Percentiles rank a stretch among this genome's conserved stretches.
These are phyloP conservation scores for Cyphellophora europaea DNA, from an alignment of 2,329 filamentous ascomycete genomes.

Conservation along the genomic window DNA sequence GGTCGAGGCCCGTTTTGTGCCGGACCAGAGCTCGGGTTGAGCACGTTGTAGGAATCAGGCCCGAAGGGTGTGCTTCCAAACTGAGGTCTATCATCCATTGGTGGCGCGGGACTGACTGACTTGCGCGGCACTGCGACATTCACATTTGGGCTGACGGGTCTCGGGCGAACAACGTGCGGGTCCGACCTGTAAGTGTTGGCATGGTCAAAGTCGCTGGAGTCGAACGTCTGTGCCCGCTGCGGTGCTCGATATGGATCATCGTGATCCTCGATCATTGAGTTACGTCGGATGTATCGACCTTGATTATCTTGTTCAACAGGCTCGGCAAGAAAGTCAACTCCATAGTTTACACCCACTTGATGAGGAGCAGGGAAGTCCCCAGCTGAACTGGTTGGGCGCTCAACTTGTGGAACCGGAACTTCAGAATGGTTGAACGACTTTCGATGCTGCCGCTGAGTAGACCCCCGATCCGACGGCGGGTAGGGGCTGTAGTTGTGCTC, in stretches of 20 bases:
- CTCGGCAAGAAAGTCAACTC: conserved; percentile 1
- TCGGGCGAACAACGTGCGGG: conserved; percentile 29
- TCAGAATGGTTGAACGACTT: neutral
- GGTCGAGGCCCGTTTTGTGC: conserved; percentile 24
- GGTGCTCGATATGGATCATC: conserved; percentile 6
- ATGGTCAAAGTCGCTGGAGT: conserved; percentile 10
- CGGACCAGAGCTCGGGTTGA: conserved; percentile 41
- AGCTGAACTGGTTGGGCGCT: neutral
- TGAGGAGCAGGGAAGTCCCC: conserved; percentile 2
- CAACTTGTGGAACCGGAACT: neutral
- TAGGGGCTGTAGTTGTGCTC: conserved; percentile 15
- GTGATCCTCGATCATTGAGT: conserved; percentile 1
- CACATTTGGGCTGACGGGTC: conserved; percentile 33
- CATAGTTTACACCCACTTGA: conserved; percentile 1
- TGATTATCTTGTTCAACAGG: neutral
- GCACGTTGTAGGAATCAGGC: conserved; percentile 51
- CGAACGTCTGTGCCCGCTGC: conserved; percentile 11
- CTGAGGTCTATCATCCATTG: conserved; percentile 26
- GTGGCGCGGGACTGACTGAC: conserved; percentile 50
- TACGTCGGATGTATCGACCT: conserved; percentile 2
- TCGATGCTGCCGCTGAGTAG: neutral
- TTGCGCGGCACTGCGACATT: conserved; percentile 36
- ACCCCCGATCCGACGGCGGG: conserved; percentile 3
- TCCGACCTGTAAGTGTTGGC: conserved; percentile 18
- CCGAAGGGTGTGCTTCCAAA: conserved; percentile 45